Base-by-base conservation (phyloP, 768 basidiomycete genomes). In the Russula earlei region DNA sequence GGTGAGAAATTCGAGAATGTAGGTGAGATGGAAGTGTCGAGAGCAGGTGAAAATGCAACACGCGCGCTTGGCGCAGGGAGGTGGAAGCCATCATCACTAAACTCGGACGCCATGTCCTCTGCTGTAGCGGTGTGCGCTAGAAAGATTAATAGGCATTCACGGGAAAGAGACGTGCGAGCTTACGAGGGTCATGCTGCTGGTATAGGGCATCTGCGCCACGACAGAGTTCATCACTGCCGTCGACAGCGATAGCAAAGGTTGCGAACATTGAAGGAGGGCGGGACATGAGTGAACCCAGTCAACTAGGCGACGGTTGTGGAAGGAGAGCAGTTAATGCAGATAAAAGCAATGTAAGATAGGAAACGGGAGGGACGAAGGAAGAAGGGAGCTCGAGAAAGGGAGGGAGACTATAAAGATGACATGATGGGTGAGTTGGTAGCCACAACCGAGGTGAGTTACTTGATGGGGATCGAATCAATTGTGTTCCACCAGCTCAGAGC, bases 361-460 rank as follows among this genome's bases (percentile, higher is more conserved):
- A 38, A 49, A 27, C 46, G 42, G 56, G 59, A 19, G 46, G 50
- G 56, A 19, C 29, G 40, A 51, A 47, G 45, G 36, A 31, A 36
- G 38, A 24, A 37, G 51, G 36, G 38, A 27, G 25, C 15, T 38
- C 42, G 19, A 38, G 29, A 49, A 42, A 45, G 40, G 55, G 46
- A 41, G 34, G 49, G 46, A 36, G 47, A 49, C 59, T 60, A 60
- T 60, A 60, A 60, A 58, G 54, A 58, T 57, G 55, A 48, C 46
- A 60, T 44, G 56, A 48, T 49, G 49, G 49, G 49, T 57, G 40
- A 52, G 43, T 50, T 60, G 50, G 55, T 48, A 58, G 59, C 59
- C 59, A 60, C 59, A 51, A 52, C 59, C 59, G 59, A 58, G 59
- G 50, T 58, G 49, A 49, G 59, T 58, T 58, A 53, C 56, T 58